Evolutionary conservation across 371 early-diverging fungal genomes (phyloP).

Genomic region (Haplosporangium sp.): DNA sequence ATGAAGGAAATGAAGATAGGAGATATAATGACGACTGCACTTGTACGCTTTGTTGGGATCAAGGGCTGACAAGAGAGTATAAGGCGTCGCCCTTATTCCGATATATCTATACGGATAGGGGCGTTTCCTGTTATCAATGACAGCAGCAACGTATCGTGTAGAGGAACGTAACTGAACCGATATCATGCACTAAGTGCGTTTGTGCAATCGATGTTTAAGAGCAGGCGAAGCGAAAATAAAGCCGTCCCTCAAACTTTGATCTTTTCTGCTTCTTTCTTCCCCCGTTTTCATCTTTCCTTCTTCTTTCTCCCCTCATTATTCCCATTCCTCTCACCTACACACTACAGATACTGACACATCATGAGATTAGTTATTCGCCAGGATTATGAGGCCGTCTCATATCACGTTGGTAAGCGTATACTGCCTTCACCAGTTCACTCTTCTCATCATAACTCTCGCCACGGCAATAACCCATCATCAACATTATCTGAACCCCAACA

Average conservation of each 20-base stretch:
- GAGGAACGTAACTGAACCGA: too few relatives aligned
- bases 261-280: slow-evolving; percentile 6
- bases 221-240: neutral
- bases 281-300: slow-evolving; percentile 4
- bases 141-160: too few relatives aligned
- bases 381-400: slow-evolving; percentile 73
- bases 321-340: neutral
- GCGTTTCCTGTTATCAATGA: too few relatives aligned
- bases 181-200: too few relatives aligned
- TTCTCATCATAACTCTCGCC: too few relatives aligned
- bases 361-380: slow-evolving; percentile 81
- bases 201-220: neutral
- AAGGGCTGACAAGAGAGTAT: too few relatives aligned
- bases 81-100: too few relatives aligned
- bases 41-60: too few relatives aligned
- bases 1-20: too few relatives aligned
- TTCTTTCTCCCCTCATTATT: neutral
- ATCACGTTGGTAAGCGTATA: slow-evolving; percentile 67
- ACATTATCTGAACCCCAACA: too few relatives aligned
- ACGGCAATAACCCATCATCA: neutral
- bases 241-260: neutral
- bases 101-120: too few relatives aligned
- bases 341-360: slow-evolving; percentile 4
- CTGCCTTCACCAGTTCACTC: neutral
- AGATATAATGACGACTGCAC: too few relatives aligned